Percentiles rank a stretch among this genome's conserved stretches.
Evolutionary conservation across 306 rosid genomes (phyloP).

Genomic region (Pueraria montana): DNA sequence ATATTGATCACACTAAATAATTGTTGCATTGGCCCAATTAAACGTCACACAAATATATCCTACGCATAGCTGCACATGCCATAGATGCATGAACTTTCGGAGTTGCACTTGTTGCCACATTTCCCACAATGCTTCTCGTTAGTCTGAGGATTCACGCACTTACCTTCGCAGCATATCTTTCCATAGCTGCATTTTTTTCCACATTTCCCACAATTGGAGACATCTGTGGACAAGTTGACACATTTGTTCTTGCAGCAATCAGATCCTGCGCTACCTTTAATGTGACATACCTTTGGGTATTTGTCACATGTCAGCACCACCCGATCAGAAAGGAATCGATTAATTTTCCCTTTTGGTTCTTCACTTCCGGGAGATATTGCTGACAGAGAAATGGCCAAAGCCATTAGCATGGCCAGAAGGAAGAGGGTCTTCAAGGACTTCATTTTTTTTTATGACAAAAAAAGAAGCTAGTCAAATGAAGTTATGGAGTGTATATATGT

Average conservation of each 20-base stretch:
- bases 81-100: conserved; percentile 52
- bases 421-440: conserved; percentile 48
- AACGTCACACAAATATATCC: neutral
- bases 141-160: conserved; percentile 66
- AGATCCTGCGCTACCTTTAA: conserved; percentile 56
- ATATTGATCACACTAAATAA: neutral
- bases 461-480: neutral
- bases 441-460: conserved; percentile 33
- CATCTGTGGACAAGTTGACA: conserved; percentile 55
- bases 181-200: conserved; percentile 66
- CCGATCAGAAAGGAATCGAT: conserved; percentile 49
- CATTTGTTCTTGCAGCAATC: conserved; percentile 64
- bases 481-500: neutral
- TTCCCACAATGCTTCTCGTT: conserved; percentile 68
- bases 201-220: conserved; percentile 69
- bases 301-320: conserved; percentile 56
- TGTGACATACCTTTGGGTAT: conserved; percentile 54
- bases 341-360: conserved; percentile 33
- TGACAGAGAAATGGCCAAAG: conserved; percentile 48
- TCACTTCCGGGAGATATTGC: conserved; percentile 17
- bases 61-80: conserved; percentile 82
- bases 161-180: conserved; percentile 71
- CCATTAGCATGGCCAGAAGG: conserved; percentile 58
- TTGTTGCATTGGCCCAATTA: neutral
- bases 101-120: conserved; percentile 67